These are phyloP conservation scores for Umbelopsis vinacea DNA, from an alignment of 192 early-diverging fungal genomes.

Conservation along the genomic window DNA sequence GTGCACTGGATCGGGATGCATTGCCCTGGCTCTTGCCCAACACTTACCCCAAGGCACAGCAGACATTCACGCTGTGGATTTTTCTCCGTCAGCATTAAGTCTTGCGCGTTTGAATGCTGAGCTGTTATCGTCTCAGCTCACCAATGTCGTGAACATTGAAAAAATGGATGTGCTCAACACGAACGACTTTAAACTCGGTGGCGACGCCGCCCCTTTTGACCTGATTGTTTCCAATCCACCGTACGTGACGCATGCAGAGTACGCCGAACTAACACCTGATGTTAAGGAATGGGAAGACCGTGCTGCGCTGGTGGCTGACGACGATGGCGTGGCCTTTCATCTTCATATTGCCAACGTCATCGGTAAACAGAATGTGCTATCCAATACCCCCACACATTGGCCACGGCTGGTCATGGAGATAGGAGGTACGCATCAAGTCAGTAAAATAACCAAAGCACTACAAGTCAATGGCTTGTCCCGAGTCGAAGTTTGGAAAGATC, in stretches of 20 bases:
- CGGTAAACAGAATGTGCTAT: not conserved
- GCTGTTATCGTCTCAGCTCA: conserved; percentile 38
- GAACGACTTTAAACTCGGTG: not conserved
- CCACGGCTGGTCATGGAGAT: conserved; percentile 85
- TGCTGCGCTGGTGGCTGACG: conserved; percentile 69
- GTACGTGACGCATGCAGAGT: conserved; percentile 78
- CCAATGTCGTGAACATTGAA: conserved; percentile 50
- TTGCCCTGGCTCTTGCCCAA: conserved; percentile 73
- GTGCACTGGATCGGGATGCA: conserved; percentile 88
- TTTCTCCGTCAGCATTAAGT: conserved; percentile 61
- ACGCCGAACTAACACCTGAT: conserved; percentile 63
- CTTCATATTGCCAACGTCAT: conserved; percentile 54
- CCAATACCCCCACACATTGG: conserved; percentile 25
- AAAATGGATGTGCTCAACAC: conserved; percentile 48
- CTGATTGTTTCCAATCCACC: conserved; percentile 93
- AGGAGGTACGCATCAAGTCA: conserved; percentile 74
- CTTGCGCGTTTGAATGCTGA: conserved; percentile 64
- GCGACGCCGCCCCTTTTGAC: conserved; percentile 59
- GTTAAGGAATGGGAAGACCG: conserved; percentile 90
- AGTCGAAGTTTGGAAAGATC: conserved; percentile 79
- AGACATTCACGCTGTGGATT: conserved; percentile 66
- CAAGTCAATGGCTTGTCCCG: conserved; percentile 56
- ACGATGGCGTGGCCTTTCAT: conserved; percentile 66
- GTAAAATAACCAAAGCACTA: conserved; percentile 47
- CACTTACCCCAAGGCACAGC: conserved; percentile 51